These are phyloP conservation scores for Apiotrichum montevideense DNA, from an alignment of 1,284 basidiomycete genomes.

Conservation along the genomic window DNA sequence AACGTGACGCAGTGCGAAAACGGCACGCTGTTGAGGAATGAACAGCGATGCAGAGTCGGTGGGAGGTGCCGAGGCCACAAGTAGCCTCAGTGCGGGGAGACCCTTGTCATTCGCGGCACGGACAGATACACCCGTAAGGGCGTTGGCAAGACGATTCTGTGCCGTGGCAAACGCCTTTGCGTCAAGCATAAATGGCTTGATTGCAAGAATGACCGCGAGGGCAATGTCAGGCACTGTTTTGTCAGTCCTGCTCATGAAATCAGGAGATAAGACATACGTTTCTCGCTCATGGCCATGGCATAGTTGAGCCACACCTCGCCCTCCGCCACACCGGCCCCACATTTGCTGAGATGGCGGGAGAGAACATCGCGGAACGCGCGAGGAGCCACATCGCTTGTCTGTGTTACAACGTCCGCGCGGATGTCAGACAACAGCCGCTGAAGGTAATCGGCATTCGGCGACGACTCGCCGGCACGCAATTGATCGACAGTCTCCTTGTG, in stretches of 20 bases:
- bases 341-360: slow-evolving; percentile 54
- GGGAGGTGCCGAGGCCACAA: slow-evolving; percentile 72
- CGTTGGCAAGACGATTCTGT: slow-evolving; percentile 82
- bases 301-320: slow-evolving; percentile 69
- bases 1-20: slow-evolving; percentile 82
- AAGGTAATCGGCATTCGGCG: slow-evolving; percentile 25
- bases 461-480: slow-evolving; percentile 17
- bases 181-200: slow-evolving; percentile 61
- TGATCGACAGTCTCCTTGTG: slow-evolving; percentile 50
- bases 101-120: slow-evolving; percentile 63
- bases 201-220: slow-evolving; percentile 59
- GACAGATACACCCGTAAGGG: slow-evolving; percentile 63
- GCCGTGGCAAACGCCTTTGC: slow-evolving; percentile 70
- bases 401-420: slow-evolving; percentile 3
- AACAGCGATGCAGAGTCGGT: slow-evolving; percentile 74
- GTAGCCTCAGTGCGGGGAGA: slow-evolving; percentile 60
- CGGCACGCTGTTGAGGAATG: slow-evolving; percentile 75
- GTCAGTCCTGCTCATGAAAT: not conserved
- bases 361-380: slow-evolving; percentile 59
- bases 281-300: slow-evolving; percentile 58
- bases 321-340: slow-evolving; percentile 58
- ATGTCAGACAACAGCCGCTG: slow-evolving; percentile 25
- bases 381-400: slow-evolving; percentile 48
- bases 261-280: slow-evolving; percentile 48
- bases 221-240: slow-evolving; percentile 60